phyloP scores from a whole-genome alignment of 1,284 basidiomycete genomes.

The Malassezia sympodialis region DNA sequence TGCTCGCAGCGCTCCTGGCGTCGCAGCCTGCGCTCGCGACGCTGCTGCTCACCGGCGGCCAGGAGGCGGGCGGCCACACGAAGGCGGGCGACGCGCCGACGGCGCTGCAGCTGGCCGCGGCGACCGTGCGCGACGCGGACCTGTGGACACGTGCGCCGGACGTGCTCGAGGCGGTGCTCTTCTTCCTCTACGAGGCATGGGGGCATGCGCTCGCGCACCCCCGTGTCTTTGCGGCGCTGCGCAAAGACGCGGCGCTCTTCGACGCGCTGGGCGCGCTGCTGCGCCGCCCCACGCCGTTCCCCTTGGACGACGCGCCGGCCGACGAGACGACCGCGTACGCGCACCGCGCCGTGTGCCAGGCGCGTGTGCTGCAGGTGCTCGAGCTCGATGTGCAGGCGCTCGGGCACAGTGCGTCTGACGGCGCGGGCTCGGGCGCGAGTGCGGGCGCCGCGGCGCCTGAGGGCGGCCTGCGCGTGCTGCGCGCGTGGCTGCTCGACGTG shows the following conservation, averaged over 20 bases:
- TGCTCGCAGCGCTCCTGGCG: constrained; percentile 69
- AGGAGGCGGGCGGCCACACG: constrained; percentile 48
- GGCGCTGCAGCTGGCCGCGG: constrained; percentile 53
- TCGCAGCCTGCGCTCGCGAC: constrained; percentile 77
- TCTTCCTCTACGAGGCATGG: constrained; percentile 73
- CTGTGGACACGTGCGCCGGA: constrained; percentile 66
- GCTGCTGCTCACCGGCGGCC: constrained; percentile 66
- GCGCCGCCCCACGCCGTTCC: constrained; percentile 56
- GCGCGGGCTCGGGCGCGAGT: no score
- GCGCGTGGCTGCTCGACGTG: background rate
- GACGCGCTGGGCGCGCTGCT: constrained; percentile 57
- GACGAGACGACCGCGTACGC: constrained; percentile 42
- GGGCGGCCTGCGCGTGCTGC: constrained; percentile 3
- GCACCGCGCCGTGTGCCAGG: constrained; percentile 64
- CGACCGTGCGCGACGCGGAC: constrained; percentile 61
- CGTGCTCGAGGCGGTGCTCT: constrained; percentile 63
- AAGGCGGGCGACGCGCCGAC: constrained; percentile 28
- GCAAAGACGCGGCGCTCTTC: constrained; percentile 59
- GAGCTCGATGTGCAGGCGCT: constrained; percentile 39
- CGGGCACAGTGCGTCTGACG: background rate
- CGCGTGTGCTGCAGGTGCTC: constrained; percentile 61
- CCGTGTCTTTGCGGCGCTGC: constrained; percentile 55
- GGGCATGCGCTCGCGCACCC: constrained; percentile 69
- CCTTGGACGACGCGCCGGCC: constrained; percentile 16
- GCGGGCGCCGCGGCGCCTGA: background rate